Percentiles rank a stretch among this genome's conserved stretches.
These are phyloP conservation scores for Phragmites australis DNA, from an alignment of 176 grass and related monocot species.

Conservation along the genomic window DNA sequence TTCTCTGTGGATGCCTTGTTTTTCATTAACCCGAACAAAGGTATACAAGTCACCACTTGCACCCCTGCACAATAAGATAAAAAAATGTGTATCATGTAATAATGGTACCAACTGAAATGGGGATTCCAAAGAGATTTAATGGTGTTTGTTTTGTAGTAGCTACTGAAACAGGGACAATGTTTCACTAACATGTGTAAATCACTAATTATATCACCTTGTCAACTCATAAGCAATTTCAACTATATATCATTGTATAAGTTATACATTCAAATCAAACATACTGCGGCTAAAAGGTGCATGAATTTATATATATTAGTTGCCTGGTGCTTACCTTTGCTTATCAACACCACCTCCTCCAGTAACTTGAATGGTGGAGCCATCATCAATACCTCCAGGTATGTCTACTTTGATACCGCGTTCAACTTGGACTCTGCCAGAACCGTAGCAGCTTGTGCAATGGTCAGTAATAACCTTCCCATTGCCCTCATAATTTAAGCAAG, in stretches of 20 bases:
- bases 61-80: conserved; percentile 55
- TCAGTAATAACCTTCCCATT: conserved; percentile 76
- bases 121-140: not conserved
- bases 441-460: conserved; percentile 64
- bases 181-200: conserved; percentile 15
- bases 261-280: conserved; percentile 17
- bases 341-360: conserved; percentile 72
- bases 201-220: not conserved
- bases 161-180: not conserved
- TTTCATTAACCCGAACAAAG: conserved; percentile 68
- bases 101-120: conserved; percentile 3
- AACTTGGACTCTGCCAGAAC: conserved; percentile 67
- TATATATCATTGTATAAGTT: not conserved
- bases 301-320: conserved; percentile 1
- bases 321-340: conserved; percentile 62
- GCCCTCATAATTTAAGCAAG: conserved; percentile 85
- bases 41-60: conserved; percentile 71
- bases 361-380: conserved; percentile 73
- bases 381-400: conserved; percentile 79
- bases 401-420: conserved; percentile 54
- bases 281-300: not conserved
- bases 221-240: not conserved
- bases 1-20: conserved; percentile 71
- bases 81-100: conserved; percentile 32
- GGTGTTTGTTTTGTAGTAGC: not conserved